phyloP scores from a whole-genome alignment of 2,329 filamentous ascomycete genomes.

The Colletotrichum costaricense region DNA sequence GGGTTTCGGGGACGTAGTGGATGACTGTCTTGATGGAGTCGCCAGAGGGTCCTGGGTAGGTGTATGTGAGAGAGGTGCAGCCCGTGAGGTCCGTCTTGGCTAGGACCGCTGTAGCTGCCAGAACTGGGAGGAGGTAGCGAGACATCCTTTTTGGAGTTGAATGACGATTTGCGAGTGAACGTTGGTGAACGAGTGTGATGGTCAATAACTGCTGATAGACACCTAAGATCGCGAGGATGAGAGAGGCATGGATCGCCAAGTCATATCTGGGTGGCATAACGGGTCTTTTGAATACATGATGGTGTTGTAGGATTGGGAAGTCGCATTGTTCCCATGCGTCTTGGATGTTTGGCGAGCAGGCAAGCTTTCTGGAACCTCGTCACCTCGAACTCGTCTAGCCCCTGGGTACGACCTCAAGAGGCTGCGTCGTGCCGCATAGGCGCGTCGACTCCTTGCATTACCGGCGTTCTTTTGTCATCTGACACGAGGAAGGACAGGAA shows the following conservation, averaged over 20 bases:
- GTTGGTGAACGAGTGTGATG: not conserved
- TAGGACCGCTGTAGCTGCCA: constrained; percentile 44
- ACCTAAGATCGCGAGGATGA: not conserved
- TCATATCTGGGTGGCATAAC: too few species aligned
- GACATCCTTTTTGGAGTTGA: not conserved
- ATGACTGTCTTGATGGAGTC: constrained; percentile 57
- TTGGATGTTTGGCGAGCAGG: not conserved
- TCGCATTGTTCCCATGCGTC: not conserved
- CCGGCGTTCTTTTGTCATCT: not conserved
- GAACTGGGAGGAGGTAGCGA: constrained; percentile 35
- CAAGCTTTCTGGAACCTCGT: not conserved
- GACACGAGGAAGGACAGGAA: not conserved
- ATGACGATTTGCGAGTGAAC: not conserved
- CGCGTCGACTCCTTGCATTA: not conserved
- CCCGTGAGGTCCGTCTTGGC: constrained; percentile 58
- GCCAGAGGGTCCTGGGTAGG: constrained; percentile 37
- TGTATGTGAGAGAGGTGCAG: constrained; percentile 51
- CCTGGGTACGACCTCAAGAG: not conserved
- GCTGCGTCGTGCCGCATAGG: constrained; percentile 6
- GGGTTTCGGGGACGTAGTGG: constrained; percentile 71
- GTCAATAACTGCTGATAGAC: too few species aligned
- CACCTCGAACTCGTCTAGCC: not conserved
- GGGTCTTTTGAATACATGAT: not conserved
- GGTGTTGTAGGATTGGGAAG: not conserved
- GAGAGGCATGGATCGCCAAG: not conserved